Evolutionary conservation across 1,139 yeast genomes (phyloP).

Genomic region (Zygosaccharomyces pseudobailii): DNA sequence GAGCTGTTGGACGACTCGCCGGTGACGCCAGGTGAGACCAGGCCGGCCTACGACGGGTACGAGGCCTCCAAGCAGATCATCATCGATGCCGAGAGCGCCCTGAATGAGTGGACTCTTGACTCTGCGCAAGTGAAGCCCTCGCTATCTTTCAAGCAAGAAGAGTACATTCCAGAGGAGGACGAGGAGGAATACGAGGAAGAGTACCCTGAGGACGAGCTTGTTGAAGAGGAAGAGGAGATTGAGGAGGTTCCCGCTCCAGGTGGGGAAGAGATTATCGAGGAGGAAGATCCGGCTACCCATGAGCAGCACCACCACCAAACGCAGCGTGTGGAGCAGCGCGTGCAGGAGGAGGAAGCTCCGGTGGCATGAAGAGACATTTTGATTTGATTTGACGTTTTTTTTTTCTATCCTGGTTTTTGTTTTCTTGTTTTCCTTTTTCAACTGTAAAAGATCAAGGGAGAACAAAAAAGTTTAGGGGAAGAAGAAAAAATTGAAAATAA

Average conservation of each 20-base stretch:
- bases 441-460: neutral
- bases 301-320: neutral
- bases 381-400: neutral
- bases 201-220: slow-evolving; percentile 48
- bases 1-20: slow-evolving; percentile 95
- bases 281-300: slow-evolving; percentile 8
- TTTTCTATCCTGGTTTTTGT: neutral
- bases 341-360: slow-evolving; percentile 1
- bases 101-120: slow-evolving; percentile 95
- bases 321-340: neutral
- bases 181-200: slow-evolving; percentile 55
- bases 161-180: slow-evolving; percentile 58
- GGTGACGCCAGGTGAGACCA: slow-evolving; percentile 98
- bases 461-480: neutral
- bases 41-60: slow-evolving; percentile 97
- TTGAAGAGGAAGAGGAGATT: slow-evolving; percentile 38
- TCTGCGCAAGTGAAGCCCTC: slow-evolving; percentile 94
- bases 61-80: slow-evolving; percentile 97
- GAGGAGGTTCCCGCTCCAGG: slow-evolving; percentile 1
- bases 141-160: slow-evolving; percentile 73
- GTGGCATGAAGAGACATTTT: neutral
- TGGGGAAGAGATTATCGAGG: slow-evolving; percentile 17
- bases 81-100: slow-evolving; percentile 93
- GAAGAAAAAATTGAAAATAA: neutral
- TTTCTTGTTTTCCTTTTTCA: no score